A percentile compares a stretch with the other conserved stretches of the same genome.
phyloP scores from a whole-genome alignment of 495 filamentous ascomycete genomes.

The Penicillium tannophilum region DNA sequence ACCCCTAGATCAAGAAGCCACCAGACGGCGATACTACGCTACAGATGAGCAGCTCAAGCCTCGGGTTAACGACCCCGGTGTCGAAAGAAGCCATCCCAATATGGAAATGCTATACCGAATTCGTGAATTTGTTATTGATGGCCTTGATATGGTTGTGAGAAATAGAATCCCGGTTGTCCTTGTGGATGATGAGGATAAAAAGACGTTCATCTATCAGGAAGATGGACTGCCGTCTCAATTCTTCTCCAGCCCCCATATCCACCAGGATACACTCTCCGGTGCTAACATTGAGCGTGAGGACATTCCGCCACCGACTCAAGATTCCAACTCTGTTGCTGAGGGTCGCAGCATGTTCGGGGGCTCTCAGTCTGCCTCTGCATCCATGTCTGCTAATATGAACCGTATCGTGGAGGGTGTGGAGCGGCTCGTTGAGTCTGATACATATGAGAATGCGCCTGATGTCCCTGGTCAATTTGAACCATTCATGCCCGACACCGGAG shows the following conservation, averaged over 20 bases:
- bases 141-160: slow-evolving; percentile 56
- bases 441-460: slow-evolving; percentile 45
- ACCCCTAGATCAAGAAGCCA: slow-evolving; percentile 58
- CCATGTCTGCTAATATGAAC: slow-evolving; percentile 54
- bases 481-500: slow-evolving; percentile 24
- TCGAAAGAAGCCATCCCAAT: slow-evolving; percentile 63
- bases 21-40: slow-evolving; percentile 51
- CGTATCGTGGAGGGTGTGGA: slow-evolving; percentile 63
- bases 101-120: slow-evolving; percentile 73
- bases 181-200: slow-evolving; percentile 49
- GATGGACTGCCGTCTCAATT: slow-evolving; percentile 55
- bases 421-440: slow-evolving; percentile 60
- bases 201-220: slow-evolving; percentile 59
- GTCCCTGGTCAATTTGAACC: slow-evolving; percentile 27
- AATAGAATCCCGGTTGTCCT: slow-evolving; percentile 52
- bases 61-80: slow-evolving; percentile 54
- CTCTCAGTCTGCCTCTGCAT: slow-evolving; percentile 50
- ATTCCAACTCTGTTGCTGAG: slow-evolving; percentile 36
- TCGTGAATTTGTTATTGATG: slow-evolving; percentile 67
- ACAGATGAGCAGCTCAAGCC: slow-evolving; percentile 51
- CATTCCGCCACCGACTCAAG: slow-evolving; percentile 37
- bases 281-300: slow-evolving; percentile 49
- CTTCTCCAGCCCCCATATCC: slow-evolving; percentile 45
- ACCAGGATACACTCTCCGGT: slow-evolving; percentile 40
- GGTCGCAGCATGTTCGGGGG: slow-evolving; percentile 41